These are phyloP conservation scores for Vaucheria bursata DNA, from an alignment of 352 stramenopile genomes.

Conservation along the genomic window DNA sequence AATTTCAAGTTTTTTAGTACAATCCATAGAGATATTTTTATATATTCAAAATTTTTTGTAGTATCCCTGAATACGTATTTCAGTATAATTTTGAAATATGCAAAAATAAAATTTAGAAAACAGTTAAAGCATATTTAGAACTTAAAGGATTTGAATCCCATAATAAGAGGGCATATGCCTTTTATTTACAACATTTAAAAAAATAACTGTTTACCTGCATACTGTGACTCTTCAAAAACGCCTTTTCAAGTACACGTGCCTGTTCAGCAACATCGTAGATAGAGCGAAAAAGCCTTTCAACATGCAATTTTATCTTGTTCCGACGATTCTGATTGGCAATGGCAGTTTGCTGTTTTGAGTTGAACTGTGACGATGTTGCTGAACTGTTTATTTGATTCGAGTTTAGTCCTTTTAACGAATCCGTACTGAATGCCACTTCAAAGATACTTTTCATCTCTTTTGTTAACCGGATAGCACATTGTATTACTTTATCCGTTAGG, in stretches of 20 bases:
- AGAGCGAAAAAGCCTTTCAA: neutral
- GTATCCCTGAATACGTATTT: neutral
- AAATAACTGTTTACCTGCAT: neutral
- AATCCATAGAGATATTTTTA: neutral
- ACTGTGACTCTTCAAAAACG: neutral
- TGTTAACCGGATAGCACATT: constrained; percentile 13
- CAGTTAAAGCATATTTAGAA: neutral
- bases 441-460: constrained; percentile 6
- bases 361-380: neutral
- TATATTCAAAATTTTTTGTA: neutral
- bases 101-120: neutral
- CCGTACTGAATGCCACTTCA: constrained; percentile 7
- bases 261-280: neutral
- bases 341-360: neutral
- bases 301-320: neutral
- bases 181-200: neutral
- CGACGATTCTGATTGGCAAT: neutral
- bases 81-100: neutral
- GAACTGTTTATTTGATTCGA: neutral
- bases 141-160: neutral
- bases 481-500: constrained; percentile 16
- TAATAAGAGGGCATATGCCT: neutral
- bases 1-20: neutral
- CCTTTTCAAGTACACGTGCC: neutral
- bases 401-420: neutral